Conservation (phyloP, 2,329 filamentous ascomycete species). For the Penicillium polonicum region DNA sequence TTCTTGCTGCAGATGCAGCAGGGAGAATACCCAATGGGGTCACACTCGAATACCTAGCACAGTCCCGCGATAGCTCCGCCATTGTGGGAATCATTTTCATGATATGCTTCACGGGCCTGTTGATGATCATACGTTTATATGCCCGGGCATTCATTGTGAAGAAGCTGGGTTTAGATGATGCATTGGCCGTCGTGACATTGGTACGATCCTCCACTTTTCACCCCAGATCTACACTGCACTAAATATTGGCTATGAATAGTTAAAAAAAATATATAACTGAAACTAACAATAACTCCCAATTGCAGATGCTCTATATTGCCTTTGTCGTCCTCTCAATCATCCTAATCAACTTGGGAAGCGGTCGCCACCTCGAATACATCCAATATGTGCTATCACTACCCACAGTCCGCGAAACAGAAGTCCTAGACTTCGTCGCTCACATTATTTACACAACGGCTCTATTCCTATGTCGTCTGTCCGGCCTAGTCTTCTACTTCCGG, state of each 20-base stretch:
- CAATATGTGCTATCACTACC: constrained; percentile 48
- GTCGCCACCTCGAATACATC: constrained; percentile 36
- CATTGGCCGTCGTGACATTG: constrained; percentile 48
- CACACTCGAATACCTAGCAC: constrained; percentile 28
- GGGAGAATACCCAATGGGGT: constrained; percentile 29
- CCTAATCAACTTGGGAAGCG: constrained; percentile 51
- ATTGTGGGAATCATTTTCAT: constrained; percentile 33
- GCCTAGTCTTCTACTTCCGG: constrained; percentile 53
- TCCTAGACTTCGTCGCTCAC: constrained; percentile 53
- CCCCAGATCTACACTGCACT: constrained; percentile 6
- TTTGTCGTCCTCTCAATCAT: constrained; percentile 47
- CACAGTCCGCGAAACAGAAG: constrained; percentile 46
- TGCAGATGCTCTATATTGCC: constrained; percentile 37
- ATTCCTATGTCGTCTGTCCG: constrained; percentile 52
- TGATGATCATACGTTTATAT: constrained; percentile 46
- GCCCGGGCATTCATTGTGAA: constrained; percentile 48
- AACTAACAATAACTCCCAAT: constrained; percentile 1
- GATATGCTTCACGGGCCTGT: constrained; percentile 29
- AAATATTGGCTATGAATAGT: not conserved
- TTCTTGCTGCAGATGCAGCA: constrained; percentile 27
- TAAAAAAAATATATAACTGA: not conserved
- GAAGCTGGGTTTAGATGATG: constrained; percentile 49
- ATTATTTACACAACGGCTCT: constrained; percentile 54
- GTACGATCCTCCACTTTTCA: constrained; percentile 32
- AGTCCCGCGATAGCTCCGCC: constrained; percentile 29